phyloP scores from a whole-genome alignment of 2,329 filamentous ascomycete genomes.

The Microcera coccophila region DNA sequence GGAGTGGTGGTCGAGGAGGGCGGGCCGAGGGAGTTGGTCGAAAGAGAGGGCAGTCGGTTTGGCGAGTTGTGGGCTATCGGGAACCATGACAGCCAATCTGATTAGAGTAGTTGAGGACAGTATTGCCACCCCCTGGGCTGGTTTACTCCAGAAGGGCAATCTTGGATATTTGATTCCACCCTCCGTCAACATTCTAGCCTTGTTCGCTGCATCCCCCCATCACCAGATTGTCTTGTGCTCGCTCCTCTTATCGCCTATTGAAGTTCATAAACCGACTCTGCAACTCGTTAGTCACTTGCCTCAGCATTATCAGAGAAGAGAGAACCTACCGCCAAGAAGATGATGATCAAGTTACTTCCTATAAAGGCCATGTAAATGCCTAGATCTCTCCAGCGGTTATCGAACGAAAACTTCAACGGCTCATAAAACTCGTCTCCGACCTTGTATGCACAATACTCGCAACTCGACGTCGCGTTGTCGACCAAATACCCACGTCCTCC shows the following conservation, averaged over 20 bases:
- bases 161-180: too few species aligned
- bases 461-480: conserved; percentile 60
- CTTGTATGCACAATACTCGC: conserved; percentile 78
- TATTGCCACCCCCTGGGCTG: too few species aligned
- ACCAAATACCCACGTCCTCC: conserved; percentile 71
- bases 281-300: conserved; percentile 6
- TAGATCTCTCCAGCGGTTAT: conserved; percentile 73
- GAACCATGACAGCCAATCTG: conserved; percentile 7
- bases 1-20: conserved; percentile 43
- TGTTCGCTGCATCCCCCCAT: too few species aligned
- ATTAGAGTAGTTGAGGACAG: too few species aligned
- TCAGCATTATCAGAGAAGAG: not conserved
- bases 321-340: conserved; percentile 49
- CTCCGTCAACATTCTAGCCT: too few species aligned
- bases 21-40: conserved; percentile 21
- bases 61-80: conserved; percentile 31
- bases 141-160: too few species aligned
- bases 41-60: conserved; percentile 26
- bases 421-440: conserved; percentile 77
- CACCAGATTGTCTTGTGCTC: too few species aligned
- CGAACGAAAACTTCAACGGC: conserved; percentile 62
- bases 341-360: conserved; percentile 67
- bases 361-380: conserved; percentile 76
- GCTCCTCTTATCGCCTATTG: conserved; percentile 46
- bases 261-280: conserved; percentile 51